phyloP scores from a whole-genome alignment of 108 stramenopile genomes.

The Skeletonema potamos region DNA sequence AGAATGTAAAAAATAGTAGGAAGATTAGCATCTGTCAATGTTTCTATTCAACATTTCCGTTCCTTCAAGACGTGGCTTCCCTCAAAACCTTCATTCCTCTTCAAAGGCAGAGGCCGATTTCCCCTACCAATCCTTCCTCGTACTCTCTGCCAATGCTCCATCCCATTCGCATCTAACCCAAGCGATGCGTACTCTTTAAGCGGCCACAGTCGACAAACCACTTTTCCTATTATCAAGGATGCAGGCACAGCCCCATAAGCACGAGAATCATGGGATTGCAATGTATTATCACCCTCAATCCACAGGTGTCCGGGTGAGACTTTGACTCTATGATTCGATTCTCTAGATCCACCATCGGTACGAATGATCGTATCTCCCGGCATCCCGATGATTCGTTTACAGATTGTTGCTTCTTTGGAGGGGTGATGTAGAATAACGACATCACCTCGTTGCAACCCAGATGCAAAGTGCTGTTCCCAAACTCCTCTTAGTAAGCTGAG shows the following conservation, averaged over 20 bases:
- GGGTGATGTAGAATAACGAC: constrained; percentile 90
- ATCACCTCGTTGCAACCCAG: constrained; percentile 79
- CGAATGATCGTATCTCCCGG: constrained; percentile 83
- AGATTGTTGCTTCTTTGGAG: constrained; percentile 80
- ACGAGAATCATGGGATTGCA: constrained; percentile 87
- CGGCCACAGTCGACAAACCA: constrained; percentile 87
- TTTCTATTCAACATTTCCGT: background rate
- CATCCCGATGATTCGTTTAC: constrained; percentile 92
- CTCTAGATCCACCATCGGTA: constrained; percentile 43
- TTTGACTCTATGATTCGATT: constrained; percentile 30
- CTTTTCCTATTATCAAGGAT: constrained; percentile 83
- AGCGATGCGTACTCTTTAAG: constrained; percentile 46
- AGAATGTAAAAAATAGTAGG: constrained; percentile 13
- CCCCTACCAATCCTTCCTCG: constrained; percentile 36
- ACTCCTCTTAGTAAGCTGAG: constrained; percentile 22
- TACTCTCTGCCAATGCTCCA: constrained; percentile 32
- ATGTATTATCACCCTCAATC: constrained; percentile 93
- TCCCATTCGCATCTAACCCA: constrained; percentile 40
- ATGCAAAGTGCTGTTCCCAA: constrained; percentile 52
- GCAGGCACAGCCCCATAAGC: constrained; percentile 90
- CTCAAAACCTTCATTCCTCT: background rate
- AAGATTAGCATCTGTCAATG: background rate
- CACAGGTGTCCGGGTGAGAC: constrained; percentile 92
- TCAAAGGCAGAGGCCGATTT: constrained; percentile 15
- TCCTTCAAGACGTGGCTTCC: background rate